Conservation (phyloP, 2,329 filamentous ascomycete species). For the Diplocarpon mali region DNA sequence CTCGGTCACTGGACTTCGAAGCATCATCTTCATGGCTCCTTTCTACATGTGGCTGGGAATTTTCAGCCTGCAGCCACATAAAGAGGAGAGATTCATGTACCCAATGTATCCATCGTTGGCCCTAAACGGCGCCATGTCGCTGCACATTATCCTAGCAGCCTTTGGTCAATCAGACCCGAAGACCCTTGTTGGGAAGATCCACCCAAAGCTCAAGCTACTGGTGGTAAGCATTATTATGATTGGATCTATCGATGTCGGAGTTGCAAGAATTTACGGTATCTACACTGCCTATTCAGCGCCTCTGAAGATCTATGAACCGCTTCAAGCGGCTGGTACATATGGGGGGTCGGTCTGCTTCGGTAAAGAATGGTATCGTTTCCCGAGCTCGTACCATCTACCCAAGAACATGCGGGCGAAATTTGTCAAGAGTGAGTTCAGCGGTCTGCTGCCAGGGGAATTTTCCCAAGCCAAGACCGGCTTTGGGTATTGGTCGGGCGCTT, state of each 20-base stretch:
- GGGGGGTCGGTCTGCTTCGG: slow-evolving; percentile 76
- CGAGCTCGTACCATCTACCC: slow-evolving; percentile 84
- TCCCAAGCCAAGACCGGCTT: slow-evolving; percentile 58
- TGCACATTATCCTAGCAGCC: slow-evolving; percentile 69
- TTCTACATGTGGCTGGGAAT: slow-evolving; percentile 94
- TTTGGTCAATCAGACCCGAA: slow-evolving; percentile 61
- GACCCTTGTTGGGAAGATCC: slow-evolving; percentile 58
- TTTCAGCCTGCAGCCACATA: slow-evolving; percentile 88
- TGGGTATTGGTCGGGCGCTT: slow-evolving; percentile 70
- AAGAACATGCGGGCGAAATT: slow-evolving; percentile 79
- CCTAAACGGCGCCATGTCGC: slow-evolving; percentile 73
- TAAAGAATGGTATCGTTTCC: slow-evolving; percentile 98
- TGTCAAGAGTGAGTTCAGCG: slow-evolving; percentile 79
- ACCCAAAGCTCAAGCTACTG: slow-evolving; percentile 61
- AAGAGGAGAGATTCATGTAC: slow-evolving; percentile 98
- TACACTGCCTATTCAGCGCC: slow-evolving; percentile 79
- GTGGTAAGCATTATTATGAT: slow-evolving; percentile 50
- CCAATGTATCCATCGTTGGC: slow-evolving; percentile 85
- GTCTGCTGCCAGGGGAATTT: slow-evolving; percentile 85
- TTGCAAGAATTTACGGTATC: slow-evolving; percentile 65
- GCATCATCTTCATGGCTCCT: slow-evolving; percentile 65
- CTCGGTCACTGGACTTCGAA: slow-evolving; percentile 61
- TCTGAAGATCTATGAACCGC: slow-evolving; percentile 54
- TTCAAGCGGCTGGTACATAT: slow-evolving; percentile 44
- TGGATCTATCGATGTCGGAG: slow-evolving; percentile 51